These are phyloP conservation scores for Xylaria scruposa DNA, from an alignment of 495 filamentous ascomycete species.

Conservation along the genomic window DNA sequence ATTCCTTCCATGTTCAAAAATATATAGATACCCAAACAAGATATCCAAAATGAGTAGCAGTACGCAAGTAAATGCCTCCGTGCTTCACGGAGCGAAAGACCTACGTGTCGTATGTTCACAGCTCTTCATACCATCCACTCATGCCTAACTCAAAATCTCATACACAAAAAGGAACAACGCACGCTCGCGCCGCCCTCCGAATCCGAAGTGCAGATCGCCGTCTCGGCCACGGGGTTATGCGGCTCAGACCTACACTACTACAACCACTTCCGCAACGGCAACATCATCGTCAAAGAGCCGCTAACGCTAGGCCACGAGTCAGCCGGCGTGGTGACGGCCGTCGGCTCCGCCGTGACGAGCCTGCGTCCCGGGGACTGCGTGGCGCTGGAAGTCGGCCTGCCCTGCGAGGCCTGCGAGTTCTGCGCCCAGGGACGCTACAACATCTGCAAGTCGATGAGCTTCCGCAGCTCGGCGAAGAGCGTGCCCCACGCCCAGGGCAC, in stretches of 20 bases:
- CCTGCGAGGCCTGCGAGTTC: slow-evolving; percentile 71
- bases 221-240: slow-evolving; percentile 69
- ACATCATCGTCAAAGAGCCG: slow-evolving; percentile 68
- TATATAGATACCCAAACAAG: neutral
- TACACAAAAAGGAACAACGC: slow-evolving; percentile 53
- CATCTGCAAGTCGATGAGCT: slow-evolving; percentile 80
- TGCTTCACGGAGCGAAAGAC: slow-evolving; percentile 73
- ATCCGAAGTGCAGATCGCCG: slow-evolving; percentile 63
- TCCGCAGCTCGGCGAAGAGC: slow-evolving; percentile 78
- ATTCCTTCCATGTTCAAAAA: neutral
- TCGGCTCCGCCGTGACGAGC: slow-evolving; percentile 52
- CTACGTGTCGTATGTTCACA: slow-evolving; percentile 63
- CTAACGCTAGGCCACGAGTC: slow-evolving; percentile 69
- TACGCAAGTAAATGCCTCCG: slow-evolving; percentile 62
- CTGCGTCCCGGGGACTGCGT: slow-evolving; percentile 71
- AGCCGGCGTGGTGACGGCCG: slow-evolving; percentile 61
- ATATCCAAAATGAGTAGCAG: slow-evolving; percentile 27
- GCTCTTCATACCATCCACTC: too few species aligned
- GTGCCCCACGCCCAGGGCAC: slow-evolving; percentile 85
- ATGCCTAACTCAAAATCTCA: neutral
- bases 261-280: slow-evolving; percentile 69
- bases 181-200: slow-evolving; percentile 47
- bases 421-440: slow-evolving; percentile 79
- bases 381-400: slow-evolving; percentile 83
- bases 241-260: slow-evolving; percentile 76